Conservation (phyloP, 2,329 filamentous ascomycete genomes). For the Cercospora beticola region DNA sequence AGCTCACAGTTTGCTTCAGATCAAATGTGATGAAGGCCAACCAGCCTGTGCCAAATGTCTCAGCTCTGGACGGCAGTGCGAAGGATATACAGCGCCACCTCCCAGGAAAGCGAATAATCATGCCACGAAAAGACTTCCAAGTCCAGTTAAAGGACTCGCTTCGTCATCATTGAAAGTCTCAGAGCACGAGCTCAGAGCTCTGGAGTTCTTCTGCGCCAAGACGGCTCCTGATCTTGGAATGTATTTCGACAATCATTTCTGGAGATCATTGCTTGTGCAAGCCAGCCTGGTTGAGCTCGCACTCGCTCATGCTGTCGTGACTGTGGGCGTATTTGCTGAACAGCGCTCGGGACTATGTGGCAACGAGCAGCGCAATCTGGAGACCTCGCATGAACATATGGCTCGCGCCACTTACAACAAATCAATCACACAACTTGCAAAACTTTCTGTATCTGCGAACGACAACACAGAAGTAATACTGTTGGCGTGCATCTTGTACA, state of each 20-base stretch:
- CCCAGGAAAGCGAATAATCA: neutral
- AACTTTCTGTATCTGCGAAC: neutral
- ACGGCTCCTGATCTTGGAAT: constrained; percentile 2
- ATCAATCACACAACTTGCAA: neutral
- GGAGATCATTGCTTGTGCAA: constrained; percentile 1
- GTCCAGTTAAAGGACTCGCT: neutral
- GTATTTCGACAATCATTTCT: constrained; percentile 2
- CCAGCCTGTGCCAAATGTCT: neutral
- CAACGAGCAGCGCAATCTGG: neutral
- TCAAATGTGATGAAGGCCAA: neutral
- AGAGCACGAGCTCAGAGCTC: neutral
- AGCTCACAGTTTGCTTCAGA: neutral
- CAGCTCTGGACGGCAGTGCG: neutral
- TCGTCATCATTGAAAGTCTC: neutral
- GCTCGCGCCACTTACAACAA: neutral
- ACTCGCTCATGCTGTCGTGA: neutral
- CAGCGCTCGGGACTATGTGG: neutral
- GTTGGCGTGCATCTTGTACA: neutral
- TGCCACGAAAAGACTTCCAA: neutral
- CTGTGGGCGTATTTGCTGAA: neutral
- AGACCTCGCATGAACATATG: neutral
- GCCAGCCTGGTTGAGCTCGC: neutral
- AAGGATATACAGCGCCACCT: neutral
- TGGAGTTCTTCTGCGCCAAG: constrained; percentile 3
- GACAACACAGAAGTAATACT: neutral